Evolutionary conservation across 495 filamentous ascomycete genomes (phyloP).

Genomic region (Echria macrotheca): DNA sequence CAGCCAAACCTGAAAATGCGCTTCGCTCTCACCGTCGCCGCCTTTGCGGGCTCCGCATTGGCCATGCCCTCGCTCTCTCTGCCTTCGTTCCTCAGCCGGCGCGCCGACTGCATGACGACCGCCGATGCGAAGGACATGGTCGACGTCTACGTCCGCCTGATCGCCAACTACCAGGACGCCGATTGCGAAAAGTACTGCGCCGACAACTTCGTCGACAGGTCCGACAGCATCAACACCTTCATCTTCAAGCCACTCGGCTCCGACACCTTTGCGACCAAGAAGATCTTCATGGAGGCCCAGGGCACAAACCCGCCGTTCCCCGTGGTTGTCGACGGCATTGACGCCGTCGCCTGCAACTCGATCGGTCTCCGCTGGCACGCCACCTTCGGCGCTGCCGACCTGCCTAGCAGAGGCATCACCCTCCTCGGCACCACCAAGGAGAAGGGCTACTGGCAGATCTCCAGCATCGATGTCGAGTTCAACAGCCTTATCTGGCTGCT

Average conservation of each 20-base stretch:
- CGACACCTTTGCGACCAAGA: conserved; percentile 32
- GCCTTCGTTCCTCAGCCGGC: conserved; percentile 5
- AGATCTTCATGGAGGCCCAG: conserved; percentile 34
- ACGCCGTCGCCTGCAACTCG: conserved; percentile 29
- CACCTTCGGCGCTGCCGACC: conserved; percentile 31
- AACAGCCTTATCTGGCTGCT: conserved; percentile 36
- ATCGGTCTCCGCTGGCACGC: conserved; percentile 33
- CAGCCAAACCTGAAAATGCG: conserved; percentile 20
- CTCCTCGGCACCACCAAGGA: conserved; percentile 28
- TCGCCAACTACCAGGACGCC: conserved; percentile 30
- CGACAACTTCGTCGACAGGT: conserved; percentile 28
- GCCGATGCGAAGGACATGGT: conserved; percentile 27
- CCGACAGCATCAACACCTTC: conserved; percentile 38
- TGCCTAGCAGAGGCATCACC: conserved; percentile 29
- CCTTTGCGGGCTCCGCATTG: conserved; percentile 23
- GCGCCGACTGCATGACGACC: conserved; percentile 24
- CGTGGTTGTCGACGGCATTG: conserved; percentile 26
- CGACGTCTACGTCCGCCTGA: conserved; percentile 27
- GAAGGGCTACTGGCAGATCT: conserved; percentile 28
- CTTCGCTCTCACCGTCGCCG: conserved; percentile 21
- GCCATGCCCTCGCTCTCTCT: conserved; percentile 19
- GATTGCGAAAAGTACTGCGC: conserved; percentile 34
- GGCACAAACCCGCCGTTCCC: conserved; percentile 30
- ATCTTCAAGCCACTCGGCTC: conserved; percentile 28
- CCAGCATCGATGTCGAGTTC: conserved; percentile 32